phyloP scores from a whole-genome alignment of 2,329 filamentous ascomycete genomes.

The Diaporthe aspalathi region DNA sequence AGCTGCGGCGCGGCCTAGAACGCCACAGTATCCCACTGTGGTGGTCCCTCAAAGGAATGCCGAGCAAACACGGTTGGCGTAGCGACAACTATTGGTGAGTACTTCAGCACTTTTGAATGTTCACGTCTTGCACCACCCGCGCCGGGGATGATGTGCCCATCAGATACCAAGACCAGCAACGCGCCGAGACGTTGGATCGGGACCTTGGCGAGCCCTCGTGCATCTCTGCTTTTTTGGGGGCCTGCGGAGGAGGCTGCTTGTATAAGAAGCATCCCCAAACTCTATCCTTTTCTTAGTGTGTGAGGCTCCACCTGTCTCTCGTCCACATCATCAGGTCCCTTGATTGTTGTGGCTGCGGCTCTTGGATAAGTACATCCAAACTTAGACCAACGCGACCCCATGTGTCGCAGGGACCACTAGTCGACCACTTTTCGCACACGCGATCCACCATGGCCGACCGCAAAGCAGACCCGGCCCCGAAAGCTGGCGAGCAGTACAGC shows the following conservation, averaged over 20 bases:
- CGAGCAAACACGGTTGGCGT: neutral
- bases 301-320: neutral
- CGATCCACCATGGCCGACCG: constrained; percentile 8
- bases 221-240: neutral
- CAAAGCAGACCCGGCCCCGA: neutral
- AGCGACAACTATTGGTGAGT: no score
- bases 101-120: neutral
- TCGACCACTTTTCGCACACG: no score
- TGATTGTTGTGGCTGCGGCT: neutral
- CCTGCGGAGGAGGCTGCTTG: neutral
- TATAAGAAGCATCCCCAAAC: constrained; percentile 10
- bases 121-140: neutral
- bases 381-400: no score
- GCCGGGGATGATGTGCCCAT: constrained; percentile 7
- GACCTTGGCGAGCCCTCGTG: constrained; percentile 13
- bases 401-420: neutral
- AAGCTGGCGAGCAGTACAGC: neutral
- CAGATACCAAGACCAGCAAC: constrained; percentile 9
- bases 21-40: neutral
- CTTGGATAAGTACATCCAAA: neutral
- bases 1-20: neutral
- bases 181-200: constrained; percentile 23
- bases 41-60: neutral
- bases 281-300: neutral
- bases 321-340: neutral